These are phyloP conservation scores for Trichopus zeylanicus DNA, from an alignment of 116 monocot species.

Conservation along the genomic window DNA sequence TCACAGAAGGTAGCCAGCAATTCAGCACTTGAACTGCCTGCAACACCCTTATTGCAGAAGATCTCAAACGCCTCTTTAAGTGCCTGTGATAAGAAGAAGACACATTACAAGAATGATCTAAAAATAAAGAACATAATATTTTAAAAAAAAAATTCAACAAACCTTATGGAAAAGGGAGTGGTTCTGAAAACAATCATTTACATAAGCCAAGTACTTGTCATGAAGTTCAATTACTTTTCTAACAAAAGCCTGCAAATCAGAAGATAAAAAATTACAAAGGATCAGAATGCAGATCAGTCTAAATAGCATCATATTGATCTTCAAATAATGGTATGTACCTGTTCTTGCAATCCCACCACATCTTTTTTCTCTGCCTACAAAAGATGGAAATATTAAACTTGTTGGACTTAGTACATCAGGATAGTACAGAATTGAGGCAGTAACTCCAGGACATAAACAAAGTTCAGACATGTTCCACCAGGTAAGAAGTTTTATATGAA, in stretches of 20 bases:
- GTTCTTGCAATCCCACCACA: conserved; percentile 30
- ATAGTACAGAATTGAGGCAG: neutral
- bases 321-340: conserved; percentile 1
- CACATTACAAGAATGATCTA: no score
- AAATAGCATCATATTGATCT: no score
- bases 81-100: conserved; percentile 16
- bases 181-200: conserved; percentile 30
- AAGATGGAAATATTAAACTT: neutral
- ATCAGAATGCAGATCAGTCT: no score
- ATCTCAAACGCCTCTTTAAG: conserved; percentile 44
- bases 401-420: neutral
- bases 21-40: conserved; percentile 36
- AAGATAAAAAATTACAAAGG: no score
- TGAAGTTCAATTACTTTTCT: conserved; percentile 41
- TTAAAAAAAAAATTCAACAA: neutral
- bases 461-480: no score
- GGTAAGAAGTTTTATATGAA: no score
- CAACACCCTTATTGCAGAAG: conserved; percentile 42
- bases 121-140: neutral
- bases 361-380: conserved; percentile 33
- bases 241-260: conserved; percentile 23
- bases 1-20: conserved; percentile 46
- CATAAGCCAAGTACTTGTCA: conserved; percentile 35
- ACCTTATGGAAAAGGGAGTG: conserved; percentile 46
- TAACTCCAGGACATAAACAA: no score